A percentile compares a stretch with the other conserved stretches of the same genome.
Evolutionary conservation across 805 yeast species (phyloP).

Genomic region (Blastobotrys robertii): DNA sequence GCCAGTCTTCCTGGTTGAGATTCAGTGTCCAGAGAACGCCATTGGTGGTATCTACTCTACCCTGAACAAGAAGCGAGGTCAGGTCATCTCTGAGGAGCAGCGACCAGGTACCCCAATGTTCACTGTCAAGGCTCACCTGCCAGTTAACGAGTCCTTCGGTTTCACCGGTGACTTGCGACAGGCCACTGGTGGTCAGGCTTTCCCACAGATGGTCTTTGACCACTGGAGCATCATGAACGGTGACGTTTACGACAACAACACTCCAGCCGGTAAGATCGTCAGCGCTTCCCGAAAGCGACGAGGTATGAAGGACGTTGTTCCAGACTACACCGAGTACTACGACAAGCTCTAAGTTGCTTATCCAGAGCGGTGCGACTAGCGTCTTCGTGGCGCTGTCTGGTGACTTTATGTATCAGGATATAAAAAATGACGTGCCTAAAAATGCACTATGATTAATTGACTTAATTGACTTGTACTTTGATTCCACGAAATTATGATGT

Average conservation of each 20-base stretch:
- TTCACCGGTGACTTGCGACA: conserved; percentile 99
- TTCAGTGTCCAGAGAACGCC: conserved; percentile 98
- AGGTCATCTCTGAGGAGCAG: conserved; percentile 98
- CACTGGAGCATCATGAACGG: conserved; percentile 92
- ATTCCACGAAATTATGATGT: too few species aligned
- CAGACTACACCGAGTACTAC: conserved; percentile 87
- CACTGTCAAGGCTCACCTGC: conserved; percentile 99
- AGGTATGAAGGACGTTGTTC: conserved; percentile 95
- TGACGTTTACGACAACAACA: conserved; percentile 82
- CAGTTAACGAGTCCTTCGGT: conserved; percentile 99
- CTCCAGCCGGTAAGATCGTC: conserved; percentile 61
- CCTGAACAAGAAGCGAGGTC: conserved; percentile 96
- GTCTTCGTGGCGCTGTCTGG: too few species aligned
- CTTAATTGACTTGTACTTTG: too few species aligned
- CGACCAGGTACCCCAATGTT: conserved; percentile 99
- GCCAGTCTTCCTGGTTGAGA: conserved; percentile 98
- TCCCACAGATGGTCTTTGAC: conserved; percentile 99
- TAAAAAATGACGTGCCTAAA: too few species aligned
- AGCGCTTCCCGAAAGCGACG: conserved; percentile 78
- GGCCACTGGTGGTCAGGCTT: conserved; percentile 99
- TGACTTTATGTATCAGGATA: too few species aligned
- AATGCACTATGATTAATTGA: too few species aligned
- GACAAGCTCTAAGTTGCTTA: conserved; percentile 34
- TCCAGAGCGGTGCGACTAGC: too few species aligned
- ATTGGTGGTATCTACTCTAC: conserved; percentile 99